Percentiles rank a stretch among this genome's conserved stretches.
Conservation (phyloP, 2,329 filamentous ascomycete genomes). For the Chrysosporium keratinophilum region DNA sequence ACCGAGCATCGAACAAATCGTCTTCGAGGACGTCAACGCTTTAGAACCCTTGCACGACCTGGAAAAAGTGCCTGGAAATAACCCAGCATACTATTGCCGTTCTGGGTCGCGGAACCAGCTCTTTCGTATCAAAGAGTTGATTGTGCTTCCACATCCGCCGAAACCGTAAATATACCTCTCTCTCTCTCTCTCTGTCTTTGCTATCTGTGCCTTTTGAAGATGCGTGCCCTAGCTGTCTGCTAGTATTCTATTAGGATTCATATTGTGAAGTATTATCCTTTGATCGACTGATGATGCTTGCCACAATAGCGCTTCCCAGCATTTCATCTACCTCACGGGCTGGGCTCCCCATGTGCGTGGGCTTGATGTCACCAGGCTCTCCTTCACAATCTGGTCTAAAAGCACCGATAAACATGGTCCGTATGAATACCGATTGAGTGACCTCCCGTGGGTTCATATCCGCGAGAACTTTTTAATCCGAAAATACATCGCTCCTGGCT, state of each 20-base stretch:
- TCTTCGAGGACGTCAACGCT: too few relatives aligned
- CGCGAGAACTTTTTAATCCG: slow-evolving; percentile 5
- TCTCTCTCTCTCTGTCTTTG: not conserved
- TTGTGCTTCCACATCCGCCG: not conserved
- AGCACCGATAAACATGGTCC: not conserved
- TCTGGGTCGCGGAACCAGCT: not conserved
- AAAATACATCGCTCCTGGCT: not conserved
- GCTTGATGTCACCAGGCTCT: not conserved
- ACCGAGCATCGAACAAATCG: too few relatives aligned
- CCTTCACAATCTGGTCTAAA: slow-evolving; percentile 4
- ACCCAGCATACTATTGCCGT: slow-evolving; percentile 8
- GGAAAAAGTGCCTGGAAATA: slow-evolving; percentile 6
- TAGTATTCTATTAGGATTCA: too few relatives aligned
- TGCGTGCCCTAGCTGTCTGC: too few relatives aligned
- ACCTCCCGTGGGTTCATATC: slow-evolving; percentile 3
- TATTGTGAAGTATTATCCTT: too few relatives aligned
- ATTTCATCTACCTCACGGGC: slow-evolving; percentile 6
- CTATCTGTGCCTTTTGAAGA: not conserved
- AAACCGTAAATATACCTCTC: slow-evolving; percentile 1
- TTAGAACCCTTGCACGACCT: not conserved
- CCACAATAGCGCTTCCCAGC: not conserved
- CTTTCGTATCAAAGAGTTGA: slow-evolving; percentile 1
- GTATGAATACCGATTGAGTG: slow-evolving; percentile 1
- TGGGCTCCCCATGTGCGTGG: slow-evolving; percentile 1
- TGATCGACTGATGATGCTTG: not conserved